A percentile compares a stretch with the other conserved stretches of the same genome.
Conservation (phyloP, 1,284 basidiomycete species). For the Apiotrichum brassicae region DNA sequence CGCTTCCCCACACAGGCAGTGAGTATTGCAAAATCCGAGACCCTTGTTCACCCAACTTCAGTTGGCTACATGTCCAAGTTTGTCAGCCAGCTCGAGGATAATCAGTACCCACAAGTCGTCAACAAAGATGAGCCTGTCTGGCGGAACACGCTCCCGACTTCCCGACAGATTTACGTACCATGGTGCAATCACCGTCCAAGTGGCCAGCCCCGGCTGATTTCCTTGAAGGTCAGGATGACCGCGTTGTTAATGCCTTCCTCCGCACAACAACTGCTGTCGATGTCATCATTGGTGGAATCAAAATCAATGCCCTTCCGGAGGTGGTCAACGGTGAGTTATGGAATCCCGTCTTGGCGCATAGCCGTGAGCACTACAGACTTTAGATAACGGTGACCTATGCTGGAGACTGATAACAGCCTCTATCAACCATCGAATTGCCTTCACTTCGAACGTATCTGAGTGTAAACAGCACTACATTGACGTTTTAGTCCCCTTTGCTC, state of each 20-base stretch:
- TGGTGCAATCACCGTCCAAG: slow-evolving; percentile 34
- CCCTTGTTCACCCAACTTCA: slow-evolving; percentile 4
- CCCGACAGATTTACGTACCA: slow-evolving; percentile 28
- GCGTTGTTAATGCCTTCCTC: slow-evolving; percentile 35
- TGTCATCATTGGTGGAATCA: slow-evolving; percentile 42
- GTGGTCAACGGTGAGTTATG: slow-evolving; percentile 34
- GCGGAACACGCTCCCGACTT: slow-evolving; percentile 46
- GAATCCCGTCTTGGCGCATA: no score
- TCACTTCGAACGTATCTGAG: slow-evolving; percentile 44
- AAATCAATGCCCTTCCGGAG: slow-evolving; percentile 46
- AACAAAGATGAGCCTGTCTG: slow-evolving; percentile 46
- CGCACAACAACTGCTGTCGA: slow-evolving; percentile 42
- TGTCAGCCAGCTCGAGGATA: slow-evolving; percentile 35
- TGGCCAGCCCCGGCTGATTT: slow-evolving; percentile 45
- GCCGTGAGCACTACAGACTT: no score
- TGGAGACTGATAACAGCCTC: slow-evolving; percentile 26
- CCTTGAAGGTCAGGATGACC: slow-evolving; percentile 23
- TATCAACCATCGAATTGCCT: slow-evolving; percentile 50
- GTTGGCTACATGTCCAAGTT: slow-evolving; percentile 43
- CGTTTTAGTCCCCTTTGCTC: slow-evolving; percentile 42
- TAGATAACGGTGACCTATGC: no score
- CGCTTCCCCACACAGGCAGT: slow-evolving; percentile 43
- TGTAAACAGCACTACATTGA: slow-evolving; percentile 40
- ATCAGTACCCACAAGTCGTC: slow-evolving; percentile 38
- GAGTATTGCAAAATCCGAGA: slow-evolving; percentile 10